These are phyloP conservation scores for Quercus tomentella DNA, from an alignment of 331 rosid species.

Conservation along the genomic window DNA sequence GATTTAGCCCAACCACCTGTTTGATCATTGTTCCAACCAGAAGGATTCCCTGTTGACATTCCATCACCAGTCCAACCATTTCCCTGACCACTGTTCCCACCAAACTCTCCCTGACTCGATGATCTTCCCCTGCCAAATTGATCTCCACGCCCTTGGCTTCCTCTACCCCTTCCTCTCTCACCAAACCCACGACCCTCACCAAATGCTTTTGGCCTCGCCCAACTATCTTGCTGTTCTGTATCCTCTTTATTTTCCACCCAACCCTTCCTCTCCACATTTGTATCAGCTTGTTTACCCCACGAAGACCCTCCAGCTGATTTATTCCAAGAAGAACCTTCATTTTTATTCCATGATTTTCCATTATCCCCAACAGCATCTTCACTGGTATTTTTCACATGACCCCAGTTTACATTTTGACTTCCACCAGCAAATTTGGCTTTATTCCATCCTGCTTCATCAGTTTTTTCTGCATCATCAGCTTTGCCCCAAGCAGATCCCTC, in stretches of 20 bases:
- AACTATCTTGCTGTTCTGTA: not conserved
- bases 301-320: conserved; percentile 18
- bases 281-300: conserved; percentile 16
- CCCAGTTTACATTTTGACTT: conserved; percentile 18
- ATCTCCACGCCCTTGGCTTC: conserved; percentile 7
- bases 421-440: not conserved
- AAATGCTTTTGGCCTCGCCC: not conserved
- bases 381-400: not conserved
- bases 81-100: conserved; percentile 1
- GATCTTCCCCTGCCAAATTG: conserved; percentile 19
- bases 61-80: not conserved
- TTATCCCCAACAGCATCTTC: not conserved
- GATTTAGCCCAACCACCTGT: not conserved
- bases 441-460: conserved; percentile 7
- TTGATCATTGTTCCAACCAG: not conserved
- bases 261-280: not conserved
- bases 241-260: not conserved
- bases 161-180: not conserved
- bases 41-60: not conserved
- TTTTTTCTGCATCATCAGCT: conserved; percentile 2
- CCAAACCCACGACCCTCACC: conserved; percentile 3
- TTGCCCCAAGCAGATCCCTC: not conserved
- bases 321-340: conserved; percentile 13
- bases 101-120: not conserved
- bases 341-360: conserved; percentile 22